Percentiles rank a stretch among this genome's conserved stretches.
These are phyloP conservation scores for Trichophyton rubrum DNA, from an alignment of 2,329 filamentous ascomycete species.

Conservation along the genomic window DNA sequence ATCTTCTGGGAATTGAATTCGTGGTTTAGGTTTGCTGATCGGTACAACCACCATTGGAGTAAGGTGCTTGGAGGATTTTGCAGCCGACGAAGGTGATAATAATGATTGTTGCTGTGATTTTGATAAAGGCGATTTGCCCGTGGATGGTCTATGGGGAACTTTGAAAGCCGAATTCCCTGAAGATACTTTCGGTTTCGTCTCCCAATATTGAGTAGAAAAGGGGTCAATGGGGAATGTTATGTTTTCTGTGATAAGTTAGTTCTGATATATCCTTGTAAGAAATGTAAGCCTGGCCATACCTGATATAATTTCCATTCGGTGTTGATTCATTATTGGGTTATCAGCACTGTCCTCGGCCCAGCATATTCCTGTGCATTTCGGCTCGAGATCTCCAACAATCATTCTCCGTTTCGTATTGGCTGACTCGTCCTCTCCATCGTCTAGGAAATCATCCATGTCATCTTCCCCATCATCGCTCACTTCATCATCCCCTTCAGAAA, in stretches of 20 bases:
- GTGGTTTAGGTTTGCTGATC: conserved; percentile 17
- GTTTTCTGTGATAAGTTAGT: conserved; percentile 24
- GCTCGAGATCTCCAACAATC: conserved; percentile 56
- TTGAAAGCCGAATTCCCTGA: conserved; percentile 16
- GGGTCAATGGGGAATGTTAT: conserved; percentile 60
- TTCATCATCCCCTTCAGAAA: conserved; percentile 52
- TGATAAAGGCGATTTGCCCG: neutral
- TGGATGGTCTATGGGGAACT: conserved; percentile 7
- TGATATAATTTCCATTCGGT: conserved; percentile 62
- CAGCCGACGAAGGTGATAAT: neutral
- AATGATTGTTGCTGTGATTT: conserved; percentile 5
- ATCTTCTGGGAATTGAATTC: conserved; percentile 43
- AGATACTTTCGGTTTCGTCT: conserved; percentile 19
- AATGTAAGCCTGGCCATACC: conserved; percentile 33
- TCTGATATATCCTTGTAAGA: neutral
- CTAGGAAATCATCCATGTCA: conserved; percentile 81
- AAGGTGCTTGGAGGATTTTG: neutral
- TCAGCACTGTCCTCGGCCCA: conserved; percentile 55
- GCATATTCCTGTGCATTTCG: conserved; percentile 66
- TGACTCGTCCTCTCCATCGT: conserved; percentile 64
- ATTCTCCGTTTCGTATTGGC: conserved; percentile 44
- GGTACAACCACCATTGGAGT: neutral
- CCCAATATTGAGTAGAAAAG: conserved; percentile 68
- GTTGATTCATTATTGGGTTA: conserved; percentile 42
- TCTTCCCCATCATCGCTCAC: conserved; percentile 56